These are phyloP conservation scores for Hericium erinaceus DNA, from an alignment of 768 basidiomycete genomes.

Conservation along the genomic window DNA sequence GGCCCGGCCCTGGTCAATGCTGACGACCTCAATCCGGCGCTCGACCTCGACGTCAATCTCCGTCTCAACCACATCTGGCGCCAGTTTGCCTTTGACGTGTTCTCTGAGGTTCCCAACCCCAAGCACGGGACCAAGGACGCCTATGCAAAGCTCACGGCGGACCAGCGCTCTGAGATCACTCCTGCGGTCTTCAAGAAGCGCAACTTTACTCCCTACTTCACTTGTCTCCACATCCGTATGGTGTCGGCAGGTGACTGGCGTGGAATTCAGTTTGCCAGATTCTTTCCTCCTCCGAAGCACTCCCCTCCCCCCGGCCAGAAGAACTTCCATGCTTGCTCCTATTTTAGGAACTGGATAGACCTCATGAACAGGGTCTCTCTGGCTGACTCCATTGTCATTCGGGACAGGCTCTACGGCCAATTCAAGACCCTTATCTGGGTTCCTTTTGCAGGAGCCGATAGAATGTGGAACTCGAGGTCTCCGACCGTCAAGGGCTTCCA, in stretches of 20 bases:
- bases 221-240: not conserved
- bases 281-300: too few relatives aligned
- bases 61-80: not conserved
- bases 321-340: not conserved
- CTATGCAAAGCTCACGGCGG: not conserved
- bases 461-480: not conserved
- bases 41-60: too few relatives aligned
- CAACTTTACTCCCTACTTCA: not conserved
- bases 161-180: not conserved
- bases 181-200: not conserved
- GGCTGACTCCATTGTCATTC: not conserved
- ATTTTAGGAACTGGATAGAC: not conserved
- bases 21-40: too few relatives aligned
- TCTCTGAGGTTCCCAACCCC: not conserved
- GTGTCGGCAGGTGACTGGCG: too few relatives aligned
- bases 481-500: too few relatives aligned
- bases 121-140: not conserved
- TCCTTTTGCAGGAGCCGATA: not conserved
- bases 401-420: not conserved
- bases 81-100: not conserved
- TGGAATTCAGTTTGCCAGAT: too few relatives aligned
- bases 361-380: not conserved
- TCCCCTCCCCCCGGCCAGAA: not conserved
- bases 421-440: not conserved
- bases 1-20: too few relatives aligned